Evolutionary conservation across 2,329 filamentous ascomycete species (phyloP), one percentile per base, ranked within the genome.

Genomic region (Neofusicoccum sp.): DNA sequence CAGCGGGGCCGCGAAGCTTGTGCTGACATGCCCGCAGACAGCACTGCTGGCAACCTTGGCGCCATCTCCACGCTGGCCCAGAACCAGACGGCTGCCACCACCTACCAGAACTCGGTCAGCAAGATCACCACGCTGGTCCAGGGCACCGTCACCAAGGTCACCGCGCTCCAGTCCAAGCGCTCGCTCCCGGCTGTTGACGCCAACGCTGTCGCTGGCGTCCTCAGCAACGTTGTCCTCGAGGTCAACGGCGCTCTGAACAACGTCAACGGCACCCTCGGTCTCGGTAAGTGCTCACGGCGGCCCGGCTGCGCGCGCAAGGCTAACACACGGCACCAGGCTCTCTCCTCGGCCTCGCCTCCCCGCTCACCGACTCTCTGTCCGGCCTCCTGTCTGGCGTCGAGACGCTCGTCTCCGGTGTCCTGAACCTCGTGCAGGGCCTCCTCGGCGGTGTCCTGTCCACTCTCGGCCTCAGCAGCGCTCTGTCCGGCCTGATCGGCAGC

Each of bases 211-310:
- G 57, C 57, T 24, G 57, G 57, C 16, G 12, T 59, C 43, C 40
- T 59, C 57, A 33, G 26, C 43, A 59, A 59, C 45, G 34, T 59
- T 34, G 26, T 59, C n/a, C 57, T 59, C 20, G 57, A 59, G 45
- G 40, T 59, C n/a, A 49, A 47, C 57, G 57, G 57, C 43, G 57
- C 57, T 20, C 24, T 59, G 34, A 47, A 59, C 43, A 49, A 47
- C 34, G 45, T 59, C 28, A 36, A 40, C 57, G 43, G 34, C 24
- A 49, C 57, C 28, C 57, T 59, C 45, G 57, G 57, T 51, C 57
- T 59, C 44, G 43, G 56, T 59, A 59, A 59, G 56, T 49, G n/a
- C 8, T 9, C 24, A 20, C 34, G 4, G 20, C 4, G 7, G 14
- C 14, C 12, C 1, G 12, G 24, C 14, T 4, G 4, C 14, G 26